Evolutionary conservation across 2,329 filamentous ascomycete genomes (phyloP), one percentile per base, ranked within the genome.

Genomic region (Penicillium sp.): DNA sequence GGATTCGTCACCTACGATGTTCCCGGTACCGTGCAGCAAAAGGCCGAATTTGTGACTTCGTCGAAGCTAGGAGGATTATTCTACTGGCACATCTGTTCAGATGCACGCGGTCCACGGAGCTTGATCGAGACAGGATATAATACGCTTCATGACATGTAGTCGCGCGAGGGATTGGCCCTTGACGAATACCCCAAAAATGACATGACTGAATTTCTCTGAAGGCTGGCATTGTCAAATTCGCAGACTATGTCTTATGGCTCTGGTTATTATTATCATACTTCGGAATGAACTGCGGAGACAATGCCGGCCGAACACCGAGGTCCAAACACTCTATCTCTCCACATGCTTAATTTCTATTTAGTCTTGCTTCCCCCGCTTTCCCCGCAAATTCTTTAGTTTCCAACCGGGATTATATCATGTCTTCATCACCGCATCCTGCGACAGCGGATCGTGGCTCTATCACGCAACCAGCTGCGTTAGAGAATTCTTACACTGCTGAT

Each of bases 1-100:
- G 85, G 84, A 0, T 89, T 88, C 49, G 77, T 90, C 28, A 82
- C 77, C 2, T 92, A 90, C 59, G 85, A 92, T 61, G 88, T 83
- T 48, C 79, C 82, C 3, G 76, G 81, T 29, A 88, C 84, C 2
- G 84, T 90, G 22, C 74, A 75, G 61, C 75, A 80, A 60, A 92
- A 92, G 66, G 85, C 82, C 1, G 68, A 71, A 5, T 90, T 82
- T 59, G 85, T 80, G 60, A 82, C 78, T 53, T 75, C 83, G 52
- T 80, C 82, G 51, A 75, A 76, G 17, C 68, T 92, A 12, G 85
- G 80, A 17, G 85, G 85, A 0, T 64, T 92, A 6, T 90, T 88
- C 60, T 92, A 89, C 62, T 89, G 83, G 82, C 80, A 82, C 36
- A 83, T 80, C n/a, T 81, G 82, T 10, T 79, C 76, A 2, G 85